These are phyloP conservation scores for Lentinus tigrinus DNA, from an alignment of 768 basidiomycete species.

Conservation along the genomic window DNA sequence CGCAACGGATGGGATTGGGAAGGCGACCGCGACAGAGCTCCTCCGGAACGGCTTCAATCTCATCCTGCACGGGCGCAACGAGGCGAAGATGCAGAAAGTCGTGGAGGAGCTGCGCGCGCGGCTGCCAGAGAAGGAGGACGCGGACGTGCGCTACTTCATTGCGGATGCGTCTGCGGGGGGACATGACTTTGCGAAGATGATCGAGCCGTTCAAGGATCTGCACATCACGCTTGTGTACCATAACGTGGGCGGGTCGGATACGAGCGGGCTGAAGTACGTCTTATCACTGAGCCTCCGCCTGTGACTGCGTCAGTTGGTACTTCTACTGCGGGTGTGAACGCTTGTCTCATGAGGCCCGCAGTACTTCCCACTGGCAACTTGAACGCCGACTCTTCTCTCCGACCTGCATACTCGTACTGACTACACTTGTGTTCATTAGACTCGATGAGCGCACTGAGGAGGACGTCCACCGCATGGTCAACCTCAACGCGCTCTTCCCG, in stretches of 20 bases:
- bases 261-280: conserved; percentile 17
- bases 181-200: conserved; percentile 20
- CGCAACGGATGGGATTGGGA: conserved; percentile 30
- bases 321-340: no score
- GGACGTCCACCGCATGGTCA: conserved; percentile 18
- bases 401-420: background rate
- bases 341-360: no score
- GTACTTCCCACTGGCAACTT: no score
- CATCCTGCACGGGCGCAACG: conserved; percentile 28
- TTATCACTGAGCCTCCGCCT: no score
- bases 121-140: background rate
- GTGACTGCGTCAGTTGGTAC: no score
- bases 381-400: background rate
- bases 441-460: conserved; percentile 20
- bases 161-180: conserved; percentile 20
- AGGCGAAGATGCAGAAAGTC: conserved; percentile 24
- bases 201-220: conserved; percentile 23
- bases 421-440: conserved; percentile 2
- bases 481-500: conserved; percentile 24
- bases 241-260: conserved; percentile 24
- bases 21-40: conserved; percentile 24
- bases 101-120: conserved; percentile 19
- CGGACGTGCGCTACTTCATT: conserved; percentile 24
- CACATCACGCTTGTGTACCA: conserved; percentile 28
- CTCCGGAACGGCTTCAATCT: conserved; percentile 28